Base-by-base conservation (phyloP, 2,329 filamentous ascomycete genomes). In the Cercospora zeina region DNA sequence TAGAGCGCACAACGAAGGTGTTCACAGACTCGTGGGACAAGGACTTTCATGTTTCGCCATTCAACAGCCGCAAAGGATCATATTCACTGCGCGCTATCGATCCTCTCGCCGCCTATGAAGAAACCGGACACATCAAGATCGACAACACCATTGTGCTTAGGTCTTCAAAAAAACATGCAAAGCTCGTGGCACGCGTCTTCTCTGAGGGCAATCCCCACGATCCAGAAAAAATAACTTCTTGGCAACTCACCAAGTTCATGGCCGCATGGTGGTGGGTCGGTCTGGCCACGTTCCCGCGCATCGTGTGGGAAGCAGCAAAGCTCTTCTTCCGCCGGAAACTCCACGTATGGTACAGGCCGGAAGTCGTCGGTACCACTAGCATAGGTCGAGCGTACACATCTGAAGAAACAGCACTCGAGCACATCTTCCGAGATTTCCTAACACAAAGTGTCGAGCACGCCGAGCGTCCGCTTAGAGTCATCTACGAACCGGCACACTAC, bases 41-140 rank as follows among this genome's bases (percentile, higher is more conserved):
- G 68, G 88, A 90, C 66, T 90, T 92, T 66, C 89, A 91, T 70
- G 87, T 91, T 16, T 91, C 88, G 1, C 87, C 87, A 0, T 92
- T 92, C 79, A 92, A 89, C 71, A 79, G 79, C 49, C 72, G 80
- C 30, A 78, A 81, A 65, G 80, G 80, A 1, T 75, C 75, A 0
- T 83, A 83, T 68, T 75, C 77, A 1, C 71, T 82, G 7, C 76
- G 76, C 61, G 80, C 81, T 2, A 67, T 75, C 3, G 76, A 83
- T 64, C 81, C 81, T 2, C 75, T 82, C 21, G 71, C 71, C 16
- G 66, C 67, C 3, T 69, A 70, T 37, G 65, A 73, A 58, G 58
- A 65, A 49, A 64, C 67, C 6, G 67, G 68, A 9, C 58, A 68
- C 9, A 65, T 72, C 53, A 70, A 67, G 8, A 77, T 90, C 36